Conservation (phyloP, 2,329 filamentous ascomycete genomes). For the Ceratocystis eucalypticola region DNA sequence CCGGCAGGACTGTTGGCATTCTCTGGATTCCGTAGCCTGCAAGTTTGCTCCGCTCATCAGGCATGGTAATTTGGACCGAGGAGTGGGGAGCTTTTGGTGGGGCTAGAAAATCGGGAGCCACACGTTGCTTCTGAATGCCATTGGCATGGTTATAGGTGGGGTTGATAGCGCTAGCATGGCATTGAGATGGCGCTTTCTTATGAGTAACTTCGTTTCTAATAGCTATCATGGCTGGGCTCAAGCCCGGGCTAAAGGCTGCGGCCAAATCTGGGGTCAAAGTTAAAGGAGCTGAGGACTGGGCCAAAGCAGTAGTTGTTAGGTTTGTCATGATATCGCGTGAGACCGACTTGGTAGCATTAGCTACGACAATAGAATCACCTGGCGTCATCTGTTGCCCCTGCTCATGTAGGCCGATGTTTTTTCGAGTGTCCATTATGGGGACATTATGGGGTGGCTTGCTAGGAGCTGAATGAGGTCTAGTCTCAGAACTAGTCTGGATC, state of each 20-base stretch:
- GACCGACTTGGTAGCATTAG: not conserved
- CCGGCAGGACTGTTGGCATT: too few relatives aligned
- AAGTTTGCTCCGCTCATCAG: not conserved
- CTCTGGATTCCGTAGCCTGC: not conserved
- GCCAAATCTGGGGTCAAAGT: not conserved
- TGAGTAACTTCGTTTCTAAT: too few relatives aligned
- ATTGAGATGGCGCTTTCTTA: not conserved
- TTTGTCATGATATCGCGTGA: not conserved
- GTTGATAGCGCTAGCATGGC: not conserved
- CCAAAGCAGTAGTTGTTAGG: not conserved
- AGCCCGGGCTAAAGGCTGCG: not conserved
- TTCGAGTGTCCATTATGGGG: not conserved
- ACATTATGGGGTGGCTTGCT: not conserved
- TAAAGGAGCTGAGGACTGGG: not conserved
- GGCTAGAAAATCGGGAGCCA: not conserved
- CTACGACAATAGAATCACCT: not conserved
- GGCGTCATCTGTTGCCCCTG: not conserved
- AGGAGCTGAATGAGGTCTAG: not conserved
- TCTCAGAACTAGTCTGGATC: not conserved
- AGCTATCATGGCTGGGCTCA: not conserved
- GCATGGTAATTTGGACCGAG: not conserved
- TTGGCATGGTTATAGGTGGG: not conserved
- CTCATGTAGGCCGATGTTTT: not conserved
- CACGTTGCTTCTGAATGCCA: not conserved
- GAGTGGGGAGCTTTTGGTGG: not conserved